These are phyloP conservation scores for Rhizopus arrhizus DNA, from an alignment of 371 early-diverging fungal genomes.

Conservation along the genomic window DNA sequence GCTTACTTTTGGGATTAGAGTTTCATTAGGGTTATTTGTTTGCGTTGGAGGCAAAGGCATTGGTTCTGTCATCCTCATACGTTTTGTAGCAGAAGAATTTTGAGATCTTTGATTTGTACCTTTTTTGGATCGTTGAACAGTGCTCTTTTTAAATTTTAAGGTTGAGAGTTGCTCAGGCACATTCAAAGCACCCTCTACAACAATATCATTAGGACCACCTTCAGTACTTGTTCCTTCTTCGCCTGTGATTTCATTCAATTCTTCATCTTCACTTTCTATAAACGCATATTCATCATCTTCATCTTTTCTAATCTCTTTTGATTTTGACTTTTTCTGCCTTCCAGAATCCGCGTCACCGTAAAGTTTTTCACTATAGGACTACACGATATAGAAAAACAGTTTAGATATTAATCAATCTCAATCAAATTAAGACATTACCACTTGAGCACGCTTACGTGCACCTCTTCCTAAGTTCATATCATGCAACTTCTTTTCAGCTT, in stretches of 20 bases:
- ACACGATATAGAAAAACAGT: not conserved
- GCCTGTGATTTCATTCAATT: not conserved
- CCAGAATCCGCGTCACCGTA: not conserved
- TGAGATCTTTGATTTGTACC: too few species aligned
- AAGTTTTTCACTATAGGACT: not conserved
- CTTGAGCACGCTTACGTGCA: slow-evolving; percentile 40
- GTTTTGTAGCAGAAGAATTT: too few species aligned
- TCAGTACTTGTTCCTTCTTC: not conserved
- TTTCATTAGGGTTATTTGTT: too few species aligned
- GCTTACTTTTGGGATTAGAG: too few species aligned
- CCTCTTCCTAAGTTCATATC: slow-evolving; percentile 38
- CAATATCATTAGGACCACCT: not conserved
- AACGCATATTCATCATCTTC: not conserved
- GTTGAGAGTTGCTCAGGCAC: too few species aligned
- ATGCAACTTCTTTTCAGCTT: slow-evolving; percentile 22
- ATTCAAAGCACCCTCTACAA: not conserved
- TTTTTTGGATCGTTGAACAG: too few species aligned
- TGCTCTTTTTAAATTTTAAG: too few species aligned
- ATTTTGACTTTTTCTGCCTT: not conserved
- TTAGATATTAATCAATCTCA: not conserved
- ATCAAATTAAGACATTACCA: slow-evolving; percentile 18
- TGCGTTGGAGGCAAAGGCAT: too few species aligned
- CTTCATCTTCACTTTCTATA: slow-evolving; percentile 9
- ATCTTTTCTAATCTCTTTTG: not conserved
- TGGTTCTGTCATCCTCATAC: too few species aligned